A percentile compares a stretch with the other conserved stretches of the same genome.
Evolutionary conservation across 2,329 filamentous ascomycete genomes (phyloP).

Genomic region (Colletotrichum lini): DNA sequence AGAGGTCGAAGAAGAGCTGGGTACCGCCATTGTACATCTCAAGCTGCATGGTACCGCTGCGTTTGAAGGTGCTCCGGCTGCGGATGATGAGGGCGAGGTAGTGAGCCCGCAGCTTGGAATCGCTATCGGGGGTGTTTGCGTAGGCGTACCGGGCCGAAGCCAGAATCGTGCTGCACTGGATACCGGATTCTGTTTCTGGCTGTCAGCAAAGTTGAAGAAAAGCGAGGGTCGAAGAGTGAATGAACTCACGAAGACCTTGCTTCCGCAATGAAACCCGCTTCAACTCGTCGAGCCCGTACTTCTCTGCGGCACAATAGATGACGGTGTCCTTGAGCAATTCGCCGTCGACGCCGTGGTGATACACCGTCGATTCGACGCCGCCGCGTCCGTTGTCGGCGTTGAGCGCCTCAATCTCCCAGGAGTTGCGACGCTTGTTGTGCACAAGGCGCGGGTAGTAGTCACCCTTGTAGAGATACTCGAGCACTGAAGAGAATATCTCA

Average conservation of each 20-base stretch:
- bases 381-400: constrained; percentile 62
- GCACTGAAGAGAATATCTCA: constrained; percentile 89
- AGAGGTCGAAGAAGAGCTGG: constrained; percentile 91
- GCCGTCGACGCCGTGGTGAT: constrained; percentile 74
- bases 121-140: constrained; percentile 87
- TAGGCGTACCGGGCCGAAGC: constrained; percentile 92
- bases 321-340: constrained; percentile 89
- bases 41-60: constrained; percentile 94
- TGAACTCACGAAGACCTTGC: constrained; percentile 81
- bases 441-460: constrained; percentile 90
- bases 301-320: constrained; percentile 90
- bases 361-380: constrained; percentile 75
- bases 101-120: constrained; percentile 91
- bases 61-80: constrained; percentile 89
- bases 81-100: constrained; percentile 95
- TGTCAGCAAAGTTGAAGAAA: constrained; percentile 19
- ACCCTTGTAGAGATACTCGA: constrained; percentile 94
- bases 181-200: constrained; percentile 73
- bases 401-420: constrained; percentile 83
- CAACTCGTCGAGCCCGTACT: constrained; percentile 86
- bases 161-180: constrained; percentile 88
- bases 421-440: constrained; percentile 85
- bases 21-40: constrained; percentile 92
- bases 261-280: constrained; percentile 89
- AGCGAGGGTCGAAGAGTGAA: neutral